Evolutionary conservation across 768 basidiomycete species (phyloP).

Genomic region (Omphalotus guepiniiformis): DNA sequence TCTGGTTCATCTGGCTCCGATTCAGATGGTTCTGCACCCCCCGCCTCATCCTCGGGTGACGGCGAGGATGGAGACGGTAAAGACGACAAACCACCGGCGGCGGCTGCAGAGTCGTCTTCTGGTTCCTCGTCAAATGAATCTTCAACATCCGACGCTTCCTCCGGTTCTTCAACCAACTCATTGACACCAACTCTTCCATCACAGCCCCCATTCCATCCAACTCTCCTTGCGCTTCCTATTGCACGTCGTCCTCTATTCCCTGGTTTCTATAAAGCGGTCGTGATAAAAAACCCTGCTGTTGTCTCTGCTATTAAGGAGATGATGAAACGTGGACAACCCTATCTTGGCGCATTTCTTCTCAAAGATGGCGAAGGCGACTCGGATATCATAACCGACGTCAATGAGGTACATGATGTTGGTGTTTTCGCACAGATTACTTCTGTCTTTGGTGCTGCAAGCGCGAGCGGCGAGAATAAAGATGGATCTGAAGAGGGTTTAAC

Average conservation of each 20-base stretch:
- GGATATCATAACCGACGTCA: conserved; percentile 85
- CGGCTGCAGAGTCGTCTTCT: not conserved
- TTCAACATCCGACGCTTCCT: conserved; percentile 25
- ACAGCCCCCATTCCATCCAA: conserved; percentile 88
- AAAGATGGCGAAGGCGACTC: conserved; percentile 92
- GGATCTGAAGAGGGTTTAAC: conserved; percentile 88
- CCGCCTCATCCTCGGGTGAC: conserved; percentile 3
- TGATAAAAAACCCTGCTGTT: conserved; percentile 85
- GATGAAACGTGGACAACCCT: conserved; percentile 95
- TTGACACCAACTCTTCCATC: conserved; percentile 78
- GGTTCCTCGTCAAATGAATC: too few relatives aligned
- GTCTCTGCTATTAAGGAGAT: conserved; percentile 94
- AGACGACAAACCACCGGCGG: not conserved
- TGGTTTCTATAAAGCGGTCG: conserved; percentile 97
- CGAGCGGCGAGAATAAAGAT: conserved; percentile 25
- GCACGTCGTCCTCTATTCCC: conserved; percentile 94
- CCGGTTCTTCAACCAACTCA: conserved; percentile 32
- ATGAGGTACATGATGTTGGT: conserved; percentile 88
- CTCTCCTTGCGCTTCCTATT: conserved; percentile 92
- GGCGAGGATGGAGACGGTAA: conserved; percentile 5
- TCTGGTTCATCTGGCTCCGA: not conserved
- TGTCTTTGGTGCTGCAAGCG: conserved; percentile 64
- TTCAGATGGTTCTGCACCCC: too few relatives aligned
- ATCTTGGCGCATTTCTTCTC: conserved; percentile 93
- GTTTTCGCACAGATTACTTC: conserved; percentile 98